These are phyloP conservation scores for Grammothele lineata DNA, from an alignment of 768 basidiomycete genomes.

Conservation along the genomic window DNA sequence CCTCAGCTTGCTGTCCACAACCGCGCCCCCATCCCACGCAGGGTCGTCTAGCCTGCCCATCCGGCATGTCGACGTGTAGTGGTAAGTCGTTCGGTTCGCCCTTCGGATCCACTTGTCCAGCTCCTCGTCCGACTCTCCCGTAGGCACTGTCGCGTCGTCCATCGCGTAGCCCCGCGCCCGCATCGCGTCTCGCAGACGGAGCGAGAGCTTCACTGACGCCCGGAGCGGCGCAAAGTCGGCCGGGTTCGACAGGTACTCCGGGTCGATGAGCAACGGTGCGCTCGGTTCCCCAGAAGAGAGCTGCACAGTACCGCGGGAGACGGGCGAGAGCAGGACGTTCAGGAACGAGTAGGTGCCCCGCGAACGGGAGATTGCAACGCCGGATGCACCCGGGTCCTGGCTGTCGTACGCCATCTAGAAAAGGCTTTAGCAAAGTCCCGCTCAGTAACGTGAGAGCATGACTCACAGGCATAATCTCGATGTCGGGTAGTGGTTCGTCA, in stretches of 20 bases:
- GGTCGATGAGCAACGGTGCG: conserved; percentile 27
- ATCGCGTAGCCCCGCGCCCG: conserved; percentile 12
- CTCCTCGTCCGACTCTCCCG: conserved; percentile 24
- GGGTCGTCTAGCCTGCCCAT: conserved; percentile 23
- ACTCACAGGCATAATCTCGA: conserved; percentile 35
- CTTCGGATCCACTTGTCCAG: conserved; percentile 29
- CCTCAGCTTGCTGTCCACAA: conserved; percentile 38
- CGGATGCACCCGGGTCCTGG: neutral
- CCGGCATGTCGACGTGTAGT: conserved; percentile 35
- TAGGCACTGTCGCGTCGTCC: conserved; percentile 23
- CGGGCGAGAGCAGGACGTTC: conserved; percentile 23
- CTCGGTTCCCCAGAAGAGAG: conserved; percentile 28
- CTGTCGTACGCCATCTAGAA: conserved; percentile 18
- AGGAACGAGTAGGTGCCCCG: conserved; percentile 18
- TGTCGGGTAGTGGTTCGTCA: conserved; percentile 31
- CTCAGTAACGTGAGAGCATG: neutral
- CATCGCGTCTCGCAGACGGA: conserved; percentile 21
- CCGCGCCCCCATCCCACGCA: conserved; percentile 18
- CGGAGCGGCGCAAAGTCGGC: conserved; percentile 26
- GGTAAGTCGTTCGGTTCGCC: conserved; percentile 27
- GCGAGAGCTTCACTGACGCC: conserved; percentile 14
- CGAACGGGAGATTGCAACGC: neutral
- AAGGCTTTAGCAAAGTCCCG: too few relatives aligned
- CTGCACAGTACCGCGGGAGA: conserved; percentile 22
- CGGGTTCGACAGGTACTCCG: conserved; percentile 23